Evolutionary conservation across 805 yeast genomes (phyloP), one percentile per base, ranked within the genome.

Genomic region (Candida berthetii): DNA sequence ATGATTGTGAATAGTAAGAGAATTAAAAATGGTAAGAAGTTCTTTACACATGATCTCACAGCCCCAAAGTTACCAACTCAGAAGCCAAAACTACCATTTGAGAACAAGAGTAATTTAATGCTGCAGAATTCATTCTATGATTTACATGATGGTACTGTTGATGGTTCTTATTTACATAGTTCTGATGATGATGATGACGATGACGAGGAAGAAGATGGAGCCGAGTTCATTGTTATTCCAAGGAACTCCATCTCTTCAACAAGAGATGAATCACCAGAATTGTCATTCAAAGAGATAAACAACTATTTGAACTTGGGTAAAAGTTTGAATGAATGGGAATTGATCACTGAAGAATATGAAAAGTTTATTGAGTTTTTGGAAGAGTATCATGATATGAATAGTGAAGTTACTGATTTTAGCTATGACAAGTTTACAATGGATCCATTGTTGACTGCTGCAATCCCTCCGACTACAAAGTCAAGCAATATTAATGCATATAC

Each of bases 301-400:
- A 60, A 61, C 35, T 54, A 50, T 43, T 45, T 50, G 10, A 54
- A 52, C 4, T 50, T 73, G 28, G 82, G 80, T 10, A 68, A 69
- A 41, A 63, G 76, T 8, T 50, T 78, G 39, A 73, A 70, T 49
- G 85, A 78, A 48, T 74, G 80, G 72, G 69, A 71, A 42, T 27
- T 43, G 3, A 56, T 65, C 27, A 19, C n/a, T 42, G 17, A 40
- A 7, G 48, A 39, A 4, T 35, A 33, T 19, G 48, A 44, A n/a
- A 39, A 43, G 27, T 40, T 36, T 19, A 28, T 15, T 31, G 31
- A 32, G 4, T 20, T 45, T 3, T 19, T 27, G 16, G 42, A 33
- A 18, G 35, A 18, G 24, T 33, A 13, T 13, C 20, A 28, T 40
- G 45, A 37, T 9, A 27, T 34, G 15, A 35, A 25, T 14, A 29